Base-by-base conservation (phyloP, 257 asterid species). In the Gynochthodes officinalis region DNA sequence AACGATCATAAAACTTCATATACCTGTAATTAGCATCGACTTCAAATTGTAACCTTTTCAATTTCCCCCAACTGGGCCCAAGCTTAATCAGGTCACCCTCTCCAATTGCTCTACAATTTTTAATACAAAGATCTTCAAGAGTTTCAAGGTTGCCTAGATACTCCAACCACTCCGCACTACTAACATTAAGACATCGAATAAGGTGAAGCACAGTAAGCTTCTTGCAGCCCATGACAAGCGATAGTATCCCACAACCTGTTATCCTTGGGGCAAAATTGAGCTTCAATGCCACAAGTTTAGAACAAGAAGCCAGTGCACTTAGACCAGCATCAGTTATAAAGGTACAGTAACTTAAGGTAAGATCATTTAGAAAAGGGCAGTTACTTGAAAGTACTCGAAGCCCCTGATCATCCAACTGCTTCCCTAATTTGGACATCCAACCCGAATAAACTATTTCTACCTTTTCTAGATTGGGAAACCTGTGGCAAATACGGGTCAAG, bases 361-460 rank as follows among this genome's bases (percentile, higher is more conserved):
- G 88, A 70, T 85, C 89, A n/a, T 70, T 77, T 12, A 93, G 77
- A 25, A 18, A 67, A 67, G 86, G 89, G 72, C 98, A 93, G 78
- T 74, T 72, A 50, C 40, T 66, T 15, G 97, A 86, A 71, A 93
- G 91, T 58, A 76, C 69, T 67, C 52, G 60, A 76, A 93, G 87
- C 42, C 95, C 96, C 64, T 75, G 69, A 66, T 90, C 97, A 65
- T 87, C 96, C 59, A 90, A 75, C 70, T 93, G 98, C 73, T 83
- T 87, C 5, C 98, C 98, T 70, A 86, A 84, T 67, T 79, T 89
- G 42, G 95, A 93, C 97, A 89, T 87, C 97, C 97, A 93, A 74
- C 97, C 98, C 2, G 90, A 82, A 85, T 93, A 90, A 55, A 81
- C 73, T 58, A 93, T 87, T 73, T 93, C 96, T 9, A 93, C 84